Evolutionary conservation across 441 rosid species (phyloP), one percentile per base, ranked within the genome.

Genomic region (Adansonia grandidieri): DNA sequence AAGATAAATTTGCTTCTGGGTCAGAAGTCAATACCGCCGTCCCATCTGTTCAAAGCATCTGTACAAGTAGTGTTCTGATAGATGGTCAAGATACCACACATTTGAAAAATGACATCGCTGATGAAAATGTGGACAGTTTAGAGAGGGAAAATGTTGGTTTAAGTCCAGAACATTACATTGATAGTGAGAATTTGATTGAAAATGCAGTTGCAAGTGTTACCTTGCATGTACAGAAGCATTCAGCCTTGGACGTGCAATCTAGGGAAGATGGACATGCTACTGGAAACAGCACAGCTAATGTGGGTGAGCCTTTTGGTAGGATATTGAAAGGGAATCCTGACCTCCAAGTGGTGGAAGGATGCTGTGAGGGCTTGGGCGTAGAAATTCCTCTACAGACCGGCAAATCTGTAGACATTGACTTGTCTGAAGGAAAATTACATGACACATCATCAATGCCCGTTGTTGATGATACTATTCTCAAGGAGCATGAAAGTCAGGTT

Each of bases 1-100:
- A 84, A 80, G 84, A 57, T 82, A 77, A 70, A 63, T 74, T 83
- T 80, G 77, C 63, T 82, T 84, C 85, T 71, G 87, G 79, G 78
- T 80, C 75, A 70, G 88, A 86, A 80, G 80, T 75, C 69, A 89
- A 84, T 79, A 63, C 77, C 77, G 47, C 58, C 45, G 76, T 63
- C 15, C 24, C 32, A 48, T 72, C 80, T 78, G 69, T 74, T 44
- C 86, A 79, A 53, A 79, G 65, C 80, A 74, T 74, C n/a, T 37
- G 44, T 78, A 11, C 76, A 37, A 80, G 77, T 53, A 60, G 62
- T 82, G 82, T 45, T 51, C 83, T 75, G 76, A 62, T 85, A 76
- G 86, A 79, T 78, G 81, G 73, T 71, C 88, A 86, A 82, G 86
- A 73, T 58, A 69, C 69, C 70, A 67, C 73, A 48, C 80, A 65